Evolutionary conservation across 2,329 filamentous ascomycete species (phyloP).

Genomic region (Colletotrichum lupini): DNA sequence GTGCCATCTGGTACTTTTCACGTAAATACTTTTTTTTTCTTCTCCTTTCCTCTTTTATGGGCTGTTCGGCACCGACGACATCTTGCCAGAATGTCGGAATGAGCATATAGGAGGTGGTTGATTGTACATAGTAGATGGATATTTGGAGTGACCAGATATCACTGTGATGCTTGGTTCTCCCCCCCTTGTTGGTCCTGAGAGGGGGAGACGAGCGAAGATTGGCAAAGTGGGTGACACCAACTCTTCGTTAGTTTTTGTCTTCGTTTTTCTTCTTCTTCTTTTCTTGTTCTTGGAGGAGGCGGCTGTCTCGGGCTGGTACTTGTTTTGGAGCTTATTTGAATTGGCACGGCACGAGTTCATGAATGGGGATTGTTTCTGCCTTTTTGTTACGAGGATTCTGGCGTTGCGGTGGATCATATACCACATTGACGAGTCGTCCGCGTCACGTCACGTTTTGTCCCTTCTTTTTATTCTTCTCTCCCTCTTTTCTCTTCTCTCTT

Average conservation of each 20-base stretch:
- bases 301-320: conserved; percentile 10
- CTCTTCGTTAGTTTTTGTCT: not conserved
- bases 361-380: conserved; percentile 25
- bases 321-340: not conserved
- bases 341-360: conserved; percentile 11
- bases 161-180: not conserved
- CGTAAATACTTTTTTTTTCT: conserved; percentile 19
- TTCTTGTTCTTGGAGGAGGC: conserved; percentile 1
- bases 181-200: not conserved
- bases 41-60: not conserved
- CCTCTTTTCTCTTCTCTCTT: conserved; percentile 28
- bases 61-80: not conserved
- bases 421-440: conserved; percentile 33
- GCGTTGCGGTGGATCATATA: conserved; percentile 36
- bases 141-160: not conserved
- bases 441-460: conserved; percentile 28
- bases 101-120: not conserved
- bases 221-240: not conserved
- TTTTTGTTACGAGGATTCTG: conserved; percentile 23
- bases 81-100: not conserved
- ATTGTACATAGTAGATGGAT: conserved; percentile 27
- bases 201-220: not conserved
- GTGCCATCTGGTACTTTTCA: not conserved
- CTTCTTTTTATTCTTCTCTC: not conserved
- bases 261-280: not conserved